These are phyloP conservation scores for Emmonsia crescens DNA, from an alignment of 2,329 filamentous ascomycete species.

Conservation along the genomic window DNA sequence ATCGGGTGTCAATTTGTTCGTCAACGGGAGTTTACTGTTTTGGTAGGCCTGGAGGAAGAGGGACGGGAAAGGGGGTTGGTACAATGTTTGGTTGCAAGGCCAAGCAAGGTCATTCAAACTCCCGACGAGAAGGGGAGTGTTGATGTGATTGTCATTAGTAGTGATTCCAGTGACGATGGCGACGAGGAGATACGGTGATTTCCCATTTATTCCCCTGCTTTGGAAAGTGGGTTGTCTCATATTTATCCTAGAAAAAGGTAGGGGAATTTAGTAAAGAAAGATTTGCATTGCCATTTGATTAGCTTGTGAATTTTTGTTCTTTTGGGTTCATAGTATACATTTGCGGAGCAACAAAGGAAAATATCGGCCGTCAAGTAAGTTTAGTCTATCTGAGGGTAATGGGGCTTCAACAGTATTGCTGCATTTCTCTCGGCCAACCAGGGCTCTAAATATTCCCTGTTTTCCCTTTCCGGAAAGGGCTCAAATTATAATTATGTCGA, in stretches of 20 bases:
- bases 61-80: background rate
- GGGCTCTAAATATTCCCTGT: background rate
- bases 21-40: background rate
- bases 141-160: background rate
- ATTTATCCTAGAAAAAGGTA: background rate
- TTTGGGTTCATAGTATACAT: background rate
- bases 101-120: background rate
- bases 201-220: background rate
- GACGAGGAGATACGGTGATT: background rate
- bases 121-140: background rate
- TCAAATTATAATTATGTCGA: background rate
- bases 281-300: background rate
- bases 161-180: background rate
- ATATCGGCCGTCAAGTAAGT: background rate
- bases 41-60: background rate
- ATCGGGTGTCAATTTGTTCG: background rate
- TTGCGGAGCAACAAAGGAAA: conserved; percentile 1
- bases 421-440: background rate
- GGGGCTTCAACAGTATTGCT: background rate
- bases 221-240: background rate
- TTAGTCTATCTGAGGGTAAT: conserved; percentile 2
- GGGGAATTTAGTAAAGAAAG: background rate
- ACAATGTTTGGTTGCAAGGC: background rate
- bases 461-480: background rate
- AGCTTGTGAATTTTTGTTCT: background rate